phyloP scores from a whole-genome alignment of 805 yeast species.

The Candida chilensis region DNA sequence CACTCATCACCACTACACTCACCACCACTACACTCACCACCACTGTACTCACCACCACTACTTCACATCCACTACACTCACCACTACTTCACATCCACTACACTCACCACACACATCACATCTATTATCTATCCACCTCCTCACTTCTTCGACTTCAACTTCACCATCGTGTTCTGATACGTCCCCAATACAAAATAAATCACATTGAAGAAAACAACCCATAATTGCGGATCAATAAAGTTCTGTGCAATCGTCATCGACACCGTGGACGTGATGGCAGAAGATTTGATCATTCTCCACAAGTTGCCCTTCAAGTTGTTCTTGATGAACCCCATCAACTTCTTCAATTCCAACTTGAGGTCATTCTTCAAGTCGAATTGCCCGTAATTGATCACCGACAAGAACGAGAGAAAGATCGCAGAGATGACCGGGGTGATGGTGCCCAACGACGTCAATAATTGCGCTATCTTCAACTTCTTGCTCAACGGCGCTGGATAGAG shows the following conservation, averaged over 20 bases:
- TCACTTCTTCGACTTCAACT: conserved; percentile 17
- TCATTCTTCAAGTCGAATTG: too few species aligned
- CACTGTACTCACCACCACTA: too few species aligned
- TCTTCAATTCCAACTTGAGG: conserved; percentile 7
- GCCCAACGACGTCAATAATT: conserved; percentile 39
- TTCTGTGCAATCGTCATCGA: conserved; percentile 49
- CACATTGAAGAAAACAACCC: conserved; percentile 56
- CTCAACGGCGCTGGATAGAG: conserved; percentile 34
- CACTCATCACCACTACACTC: too few species aligned
- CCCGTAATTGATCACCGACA: conserved; percentile 36
- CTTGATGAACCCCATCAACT: conserved; percentile 11
- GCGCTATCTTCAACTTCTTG: conserved; percentile 29
- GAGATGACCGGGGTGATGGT: conserved; percentile 49
- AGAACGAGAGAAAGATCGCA: conserved; percentile 39
- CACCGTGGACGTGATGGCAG: conserved; percentile 44
- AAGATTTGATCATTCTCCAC: conserved; percentile 35
- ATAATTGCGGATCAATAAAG: conserved; percentile 44
- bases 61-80: too few species aligned
- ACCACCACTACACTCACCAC: too few species aligned
- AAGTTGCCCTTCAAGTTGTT: conserved; percentile 32
- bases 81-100: too few species aligned
- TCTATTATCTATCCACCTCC: too few species aligned
- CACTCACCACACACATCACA: too few species aligned
- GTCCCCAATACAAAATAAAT: conserved; percentile 56
- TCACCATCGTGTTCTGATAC: conserved; percentile 47